A percentile compares a stretch with the other conserved stretches of the same genome.
phyloP scores from a whole-genome alignment of 495 filamentous ascomycete species.

The Aspergillus nidulans region DNA sequence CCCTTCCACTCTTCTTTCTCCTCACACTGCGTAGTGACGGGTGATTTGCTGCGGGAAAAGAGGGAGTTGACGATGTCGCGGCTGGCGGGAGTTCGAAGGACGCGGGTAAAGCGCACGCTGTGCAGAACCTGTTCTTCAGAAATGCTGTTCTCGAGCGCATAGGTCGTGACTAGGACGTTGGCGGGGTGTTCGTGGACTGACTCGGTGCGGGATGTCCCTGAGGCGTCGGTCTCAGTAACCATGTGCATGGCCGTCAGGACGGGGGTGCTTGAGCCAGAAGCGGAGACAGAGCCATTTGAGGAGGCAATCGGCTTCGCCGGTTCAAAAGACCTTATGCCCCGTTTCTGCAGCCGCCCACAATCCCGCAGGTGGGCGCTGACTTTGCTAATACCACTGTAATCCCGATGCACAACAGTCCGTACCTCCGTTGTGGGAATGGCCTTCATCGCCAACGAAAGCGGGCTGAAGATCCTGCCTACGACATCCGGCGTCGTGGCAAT shows the following conservation, averaged over 20 bases:
- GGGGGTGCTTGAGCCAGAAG: neutral
- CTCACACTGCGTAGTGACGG: neutral
- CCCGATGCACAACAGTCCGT: constrained; percentile 41
- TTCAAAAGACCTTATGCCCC: neutral
- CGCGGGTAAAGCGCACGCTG: constrained; percentile 26
- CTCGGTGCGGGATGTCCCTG: constrained; percentile 20
- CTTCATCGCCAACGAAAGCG: constrained; percentile 29
- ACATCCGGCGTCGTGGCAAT: constrained; percentile 45
- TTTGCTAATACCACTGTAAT: constrained; percentile 18
- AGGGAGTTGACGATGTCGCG: constrained; percentile 30
- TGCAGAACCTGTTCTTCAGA: constrained; percentile 27
- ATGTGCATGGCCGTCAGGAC: constrained; percentile 15
- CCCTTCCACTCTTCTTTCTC: neutral
- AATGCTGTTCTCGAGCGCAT: constrained; percentile 24
- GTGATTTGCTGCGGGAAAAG: constrained; percentile 13
- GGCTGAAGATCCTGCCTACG: constrained; percentile 37
- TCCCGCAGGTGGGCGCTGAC: neutral
- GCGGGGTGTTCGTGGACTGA: constrained; percentile 32
- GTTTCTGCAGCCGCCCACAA: neutral
- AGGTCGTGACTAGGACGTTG: constrained; percentile 30
- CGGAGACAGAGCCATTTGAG: neutral
- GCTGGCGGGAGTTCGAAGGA: constrained; percentile 30
- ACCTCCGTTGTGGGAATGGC: constrained; percentile 40
- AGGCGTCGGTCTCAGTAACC: constrained; percentile 18
- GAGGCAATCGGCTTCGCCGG: neutral